Percentiles rank a stretch among this genome's conserved stretches.
These are phyloP conservation scores for Marasmius tenuissimus DNA, from an alignment of 1,284 basidiomycete species.

Conservation along the genomic window DNA sequence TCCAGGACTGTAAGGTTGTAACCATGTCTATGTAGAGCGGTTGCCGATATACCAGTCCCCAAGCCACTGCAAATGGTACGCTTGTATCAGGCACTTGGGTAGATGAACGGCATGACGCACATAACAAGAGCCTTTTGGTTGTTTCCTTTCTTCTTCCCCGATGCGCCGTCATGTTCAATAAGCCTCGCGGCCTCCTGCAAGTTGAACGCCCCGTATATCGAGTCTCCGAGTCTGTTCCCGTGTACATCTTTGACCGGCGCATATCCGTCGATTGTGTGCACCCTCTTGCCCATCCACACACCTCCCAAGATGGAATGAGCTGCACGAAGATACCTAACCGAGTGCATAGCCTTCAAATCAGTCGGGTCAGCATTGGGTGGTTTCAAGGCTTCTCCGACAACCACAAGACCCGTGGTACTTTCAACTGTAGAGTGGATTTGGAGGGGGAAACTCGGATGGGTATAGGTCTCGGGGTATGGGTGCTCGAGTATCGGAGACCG, in stretches of 20 bases:
- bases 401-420: slow-evolving; percentile 76
- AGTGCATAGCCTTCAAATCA: slow-evolving; percentile 34
- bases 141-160: slow-evolving; percentile 26
- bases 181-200: slow-evolving; percentile 83
- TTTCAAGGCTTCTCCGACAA: slow-evolving; percentile 72
- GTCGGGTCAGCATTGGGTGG: slow-evolving; percentile 22
- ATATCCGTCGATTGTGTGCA: slow-evolving; percentile 41
- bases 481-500: slow-evolving; percentile 56
- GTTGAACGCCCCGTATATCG: slow-evolving; percentile 83
- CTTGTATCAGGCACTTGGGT: neutral
- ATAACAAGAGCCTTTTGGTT: slow-evolving; percentile 66
- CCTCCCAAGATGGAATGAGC: slow-evolving; percentile 90
- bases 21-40: slow-evolving; percentile 67
- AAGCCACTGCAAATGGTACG: slow-evolving; percentile 61
- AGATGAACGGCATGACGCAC: slow-evolving; percentile 40
- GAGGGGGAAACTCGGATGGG: slow-evolving; percentile 54
- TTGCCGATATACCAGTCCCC: slow-evolving; percentile 80
- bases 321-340: slow-evolving; percentile 79
- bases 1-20: slow-evolving; percentile 77
- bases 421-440: slow-evolving; percentile 68
- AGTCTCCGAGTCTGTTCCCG: slow-evolving; percentile 63
- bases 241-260: slow-evolving; percentile 49
- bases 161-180: slow-evolving; percentile 36
- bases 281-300: slow-evolving; percentile 70
- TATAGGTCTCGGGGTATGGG: slow-evolving; percentile 52